Conservation (phyloP, 768 basidiomycete genomes). For the Dendrothele bispora region DNA sequence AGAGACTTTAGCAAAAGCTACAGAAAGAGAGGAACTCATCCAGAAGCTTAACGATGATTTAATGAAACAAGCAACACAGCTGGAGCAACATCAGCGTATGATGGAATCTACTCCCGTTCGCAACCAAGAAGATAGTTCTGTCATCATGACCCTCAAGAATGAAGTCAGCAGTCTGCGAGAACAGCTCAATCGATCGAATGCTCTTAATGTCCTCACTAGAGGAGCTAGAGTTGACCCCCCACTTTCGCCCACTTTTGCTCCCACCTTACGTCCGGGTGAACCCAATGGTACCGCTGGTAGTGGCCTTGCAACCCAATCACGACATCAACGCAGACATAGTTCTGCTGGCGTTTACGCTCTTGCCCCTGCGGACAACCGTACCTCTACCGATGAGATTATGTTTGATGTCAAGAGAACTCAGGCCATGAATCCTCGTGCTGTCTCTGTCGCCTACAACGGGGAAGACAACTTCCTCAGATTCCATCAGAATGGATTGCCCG, state of each 20-base stretch:
- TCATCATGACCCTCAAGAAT: slow-evolving; percentile 86
- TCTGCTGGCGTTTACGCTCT: slow-evolving; percentile 77
- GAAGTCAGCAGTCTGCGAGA: slow-evolving; percentile 93
- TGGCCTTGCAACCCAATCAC: slow-evolving; percentile 34
- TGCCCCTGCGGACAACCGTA: slow-evolving; percentile 60
- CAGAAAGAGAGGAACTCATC: slow-evolving; percentile 85
- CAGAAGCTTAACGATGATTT: slow-evolving; percentile 81
- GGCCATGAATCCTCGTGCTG: slow-evolving; percentile 74
- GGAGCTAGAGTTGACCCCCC: slow-evolving; percentile 70
- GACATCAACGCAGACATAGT: slow-evolving; percentile 84
- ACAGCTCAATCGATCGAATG: slow-evolving; percentile 94
- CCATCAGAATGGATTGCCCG: slow-evolving; percentile 64
- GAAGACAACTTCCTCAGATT: slow-evolving; percentile 72
- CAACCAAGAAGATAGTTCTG: slow-evolving; percentile 80
- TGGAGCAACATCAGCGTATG: slow-evolving; percentile 75
- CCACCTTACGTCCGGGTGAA: slow-evolving; percentile 61
- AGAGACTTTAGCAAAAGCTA: slow-evolving; percentile 68
- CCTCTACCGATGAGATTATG: slow-evolving; percentile 79
- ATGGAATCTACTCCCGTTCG: slow-evolving; percentile 64
- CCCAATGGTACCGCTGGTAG: slow-evolving; percentile 40
- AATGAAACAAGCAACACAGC: slow-evolving; percentile 64
- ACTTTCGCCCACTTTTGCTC: slow-evolving; percentile 83
- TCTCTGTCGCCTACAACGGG: slow-evolving; percentile 85
- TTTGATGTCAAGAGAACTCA: slow-evolving; percentile 71
- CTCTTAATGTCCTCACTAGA: slow-evolving; percentile 83